A percentile compares a stretch with the other conserved stretches of the same genome.
phyloP scores from a whole-genome alignment of 2,329 filamentous ascomycete genomes.

The Diaporthe citrichinensis region DNA sequence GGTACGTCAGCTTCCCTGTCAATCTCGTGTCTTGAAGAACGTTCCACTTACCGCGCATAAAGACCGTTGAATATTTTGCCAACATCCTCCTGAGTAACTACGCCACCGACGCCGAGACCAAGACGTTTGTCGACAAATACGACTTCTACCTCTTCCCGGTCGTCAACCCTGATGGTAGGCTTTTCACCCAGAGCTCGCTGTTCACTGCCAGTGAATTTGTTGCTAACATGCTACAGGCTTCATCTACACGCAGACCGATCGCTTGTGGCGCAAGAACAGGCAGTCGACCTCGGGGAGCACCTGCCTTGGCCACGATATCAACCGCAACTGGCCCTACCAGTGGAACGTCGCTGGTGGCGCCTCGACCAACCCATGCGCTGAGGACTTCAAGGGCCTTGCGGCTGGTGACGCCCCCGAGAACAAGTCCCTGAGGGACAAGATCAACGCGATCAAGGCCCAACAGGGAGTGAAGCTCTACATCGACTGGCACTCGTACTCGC shows the following conservation, averaged over 20 bases:
- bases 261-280: conserved; percentile 75
- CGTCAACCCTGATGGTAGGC: conserved; percentile 71
- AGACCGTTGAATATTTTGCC: conserved; percentile 66
- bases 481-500: conserved; percentile 59
- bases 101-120: conserved; percentile 47
- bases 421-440: conserved; percentile 59
- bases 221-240: conserved; percentile 59
- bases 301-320: conserved; percentile 66
- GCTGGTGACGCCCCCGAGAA: conserved; percentile 62
- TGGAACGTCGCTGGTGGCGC: conserved; percentile 66
- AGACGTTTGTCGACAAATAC: conserved; percentile 67
- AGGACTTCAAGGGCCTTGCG: conserved; percentile 61
- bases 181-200: neutral
- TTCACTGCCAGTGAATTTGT: neutral
- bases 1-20: conserved; percentile 49
- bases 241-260: conserved; percentile 69
- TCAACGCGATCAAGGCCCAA: conserved; percentile 45
- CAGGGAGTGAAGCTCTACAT: conserved; percentile 57
- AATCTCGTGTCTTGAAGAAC: neutral
- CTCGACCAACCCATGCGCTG: conserved; percentile 64
- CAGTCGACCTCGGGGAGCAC: conserved; percentile 53
- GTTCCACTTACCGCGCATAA: neutral
- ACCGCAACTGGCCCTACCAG: conserved; percentile 70
- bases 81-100: conserved; percentile 64
- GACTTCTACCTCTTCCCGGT: conserved; percentile 77